Conservation (phyloP, 129 eudicot genomes). For the Oenanthe sinensis region DNA sequence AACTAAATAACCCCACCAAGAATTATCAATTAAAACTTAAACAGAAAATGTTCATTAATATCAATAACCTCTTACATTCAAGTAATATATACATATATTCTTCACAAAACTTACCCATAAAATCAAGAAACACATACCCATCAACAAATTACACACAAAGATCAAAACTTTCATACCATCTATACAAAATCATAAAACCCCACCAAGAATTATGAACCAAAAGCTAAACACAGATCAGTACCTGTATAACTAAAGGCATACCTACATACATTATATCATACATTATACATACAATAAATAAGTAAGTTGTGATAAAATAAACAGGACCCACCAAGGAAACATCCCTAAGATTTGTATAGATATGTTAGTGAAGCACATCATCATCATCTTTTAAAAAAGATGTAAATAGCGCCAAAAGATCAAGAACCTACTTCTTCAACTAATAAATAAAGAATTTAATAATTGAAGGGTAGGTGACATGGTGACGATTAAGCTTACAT, state of each 20-base stretch:
- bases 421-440: conserved; percentile 53
- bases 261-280: conserved; percentile 13
- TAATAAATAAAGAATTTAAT: conserved; percentile 25
- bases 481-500: conserved; percentile 8
- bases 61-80: background rate
- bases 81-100: conserved; percentile 11
- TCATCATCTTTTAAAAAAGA: conserved; percentile 15
- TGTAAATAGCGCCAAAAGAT: conserved; percentile 41
- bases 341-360: conserved; percentile 32
- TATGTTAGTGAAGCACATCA: conserved; percentile 50
- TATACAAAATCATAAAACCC: conserved; percentile 27
- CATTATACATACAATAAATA: background rate
- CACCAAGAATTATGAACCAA: conserved; percentile 18
- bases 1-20: conserved; percentile 27
- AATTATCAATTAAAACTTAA: conserved; percentile 15
- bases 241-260: background rate
- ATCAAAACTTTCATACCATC: conserved; percentile 24
- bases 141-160: conserved; percentile 13
- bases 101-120: conserved; percentile 3
- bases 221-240: conserved; percentile 13
- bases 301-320: conserved; percentile 11
- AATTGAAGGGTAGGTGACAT: conserved; percentile 18
- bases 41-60: background rate
- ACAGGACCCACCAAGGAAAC: conserved; percentile 23
- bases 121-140: background rate